Base-by-base conservation (phyloP, 768 basidiomycete species). In the Mycena epipterygia region DNA sequence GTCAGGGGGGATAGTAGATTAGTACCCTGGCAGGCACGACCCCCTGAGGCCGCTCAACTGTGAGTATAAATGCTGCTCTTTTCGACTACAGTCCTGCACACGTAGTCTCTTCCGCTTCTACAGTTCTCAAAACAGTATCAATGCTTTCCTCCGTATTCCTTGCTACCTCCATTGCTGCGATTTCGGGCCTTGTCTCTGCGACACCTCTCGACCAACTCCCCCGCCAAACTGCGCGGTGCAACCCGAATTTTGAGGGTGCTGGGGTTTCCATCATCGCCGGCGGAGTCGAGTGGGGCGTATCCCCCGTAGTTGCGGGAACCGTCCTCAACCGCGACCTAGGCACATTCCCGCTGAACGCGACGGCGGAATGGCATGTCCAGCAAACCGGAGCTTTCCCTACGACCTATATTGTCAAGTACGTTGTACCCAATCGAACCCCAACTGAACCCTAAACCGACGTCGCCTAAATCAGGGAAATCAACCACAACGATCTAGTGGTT, bases 401-500 rank as follows among this genome's bases (percentile, higher is more conserved):
- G 6, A 53, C 53, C 2, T 66, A 66, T 23, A 55, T 44, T 21
- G 41, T 66, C 41, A 66, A 66, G 64, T 66, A 23, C 42, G 5
- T 6, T 44, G 3, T 44, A n/a, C n/a, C n/a, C n/a, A n/a, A n/a
- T n/a, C n/a, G n/a, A n/a, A n/a, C n/a, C 14, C 42, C 14, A 46
- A 14, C 44, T n/a, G 2, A 46, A 25, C 25, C 46, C 23, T 14
- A n/a, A n/a, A n/a, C n/a, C n/a, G n/a, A n/a, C n/a, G n/a, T n/a
- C n/a, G n/a, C n/a, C n/a, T n/a, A 12, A 14, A 37, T 39, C 37
- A 61, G 58, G 23, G 23, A 30, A 13, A 62, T 68, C 25, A 55
- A 23, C 39, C 13, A 61, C 58, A 68, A 52, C 58, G 37, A 44
- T 5, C 64, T 70, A 3, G 69, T 70, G 37, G 62, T 65, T 19